Base-by-base conservation (phyloP, 768 basidiomycete species). In the Lentinula sp. region DNA sequence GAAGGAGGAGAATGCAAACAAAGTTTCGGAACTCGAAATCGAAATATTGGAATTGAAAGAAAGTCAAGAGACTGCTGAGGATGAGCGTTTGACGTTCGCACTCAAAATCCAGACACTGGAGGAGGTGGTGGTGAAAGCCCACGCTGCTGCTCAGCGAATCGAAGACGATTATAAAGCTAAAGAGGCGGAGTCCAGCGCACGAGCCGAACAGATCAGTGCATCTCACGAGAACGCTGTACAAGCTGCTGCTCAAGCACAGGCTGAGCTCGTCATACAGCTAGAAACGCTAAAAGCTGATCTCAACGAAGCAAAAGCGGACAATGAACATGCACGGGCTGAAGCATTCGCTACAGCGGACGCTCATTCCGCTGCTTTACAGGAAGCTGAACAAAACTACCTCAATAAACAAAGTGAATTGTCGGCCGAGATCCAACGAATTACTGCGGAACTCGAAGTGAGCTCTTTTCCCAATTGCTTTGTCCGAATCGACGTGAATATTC, bases 11-110 rank as follows among this genome's bases (percentile, higher is more conserved):
- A 85, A 75, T 45, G 81, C 85, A 8, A 77, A 74, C 67, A 91
- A 86, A 71, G 75, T 93, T 4, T 90, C 89, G 0, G 91, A 94
- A 66, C 77, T 92, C 28, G 92, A 94, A 74, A 75, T 94, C 54
- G 90, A 93, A 69, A 80, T 92, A 45, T 71, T 93, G 61, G 91
- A 93, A 73, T 67, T 87, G 62, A 90, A 81, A 70, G 91, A 94
- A 69, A 76, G 76, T 45, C 82, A 84, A 63, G 91, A 93, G 65
- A 72, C 72, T 18, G 74, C 79, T 6, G 85, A 88, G 66, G 90
- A 91, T 59, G 80, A 80, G 35, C 82, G 79, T 54, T 76, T 73
- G 50, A 74, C 75, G 62, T 70, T 79, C 10, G 67, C 80, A 42
- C 70, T 74, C 10, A 80, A 73, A 50, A 74, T 89, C 35, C 78